Percentiles rank a stretch among this genome's conserved stretches.
Evolutionary conservation across 805 yeast species (phyloP).

Genomic region (Ogataea philodendri): DNA sequence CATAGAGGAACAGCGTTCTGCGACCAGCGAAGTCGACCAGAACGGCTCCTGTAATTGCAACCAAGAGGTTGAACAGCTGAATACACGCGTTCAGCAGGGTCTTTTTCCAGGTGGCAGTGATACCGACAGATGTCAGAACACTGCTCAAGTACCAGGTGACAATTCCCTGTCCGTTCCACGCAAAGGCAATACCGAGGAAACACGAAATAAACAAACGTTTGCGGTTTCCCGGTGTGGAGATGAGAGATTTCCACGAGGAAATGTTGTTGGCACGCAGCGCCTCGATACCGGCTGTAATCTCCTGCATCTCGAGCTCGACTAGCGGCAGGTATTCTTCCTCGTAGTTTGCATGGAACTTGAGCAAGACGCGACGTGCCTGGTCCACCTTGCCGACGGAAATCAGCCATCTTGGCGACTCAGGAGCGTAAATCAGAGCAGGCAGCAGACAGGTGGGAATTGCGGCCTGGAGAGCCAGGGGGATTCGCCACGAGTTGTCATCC

Average conservation of each 20-base stretch:
- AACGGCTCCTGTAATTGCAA: conserved; percentile 33
- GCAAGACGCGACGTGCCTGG: conserved; percentile 34
- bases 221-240: conserved; percentile 38
- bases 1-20: conserved; percentile 37
- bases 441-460: conserved; percentile 36
- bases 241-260: conserved; percentile 35
- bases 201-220: conserved; percentile 36
- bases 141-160: conserved; percentile 43
- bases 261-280: conserved; percentile 32
- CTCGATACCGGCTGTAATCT: conserved; percentile 34
- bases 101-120: conserved; percentile 44
- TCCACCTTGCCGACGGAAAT: conserved; percentile 33
- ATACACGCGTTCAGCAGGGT: conserved; percentile 51
- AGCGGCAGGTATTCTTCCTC: conserved; percentile 31
- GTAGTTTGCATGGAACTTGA: conserved; percentile 37
- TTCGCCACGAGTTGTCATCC: conserved; percentile 35
- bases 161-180: conserved; percentile 44
- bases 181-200: conserved; percentile 35
- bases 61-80: conserved; percentile 44
- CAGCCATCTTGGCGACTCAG: conserved; percentile 39
- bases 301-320: conserved; percentile 36
- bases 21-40: conserved; percentile 34
- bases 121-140: conserved; percentile 54
- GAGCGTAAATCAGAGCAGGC: conserved; percentile 31
- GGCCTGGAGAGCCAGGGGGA: conserved; percentile 42